Evolutionary conservation across 2,329 filamentous ascomycete species (phyloP).

Genomic region (Uncinocarpus reesii): DNA sequence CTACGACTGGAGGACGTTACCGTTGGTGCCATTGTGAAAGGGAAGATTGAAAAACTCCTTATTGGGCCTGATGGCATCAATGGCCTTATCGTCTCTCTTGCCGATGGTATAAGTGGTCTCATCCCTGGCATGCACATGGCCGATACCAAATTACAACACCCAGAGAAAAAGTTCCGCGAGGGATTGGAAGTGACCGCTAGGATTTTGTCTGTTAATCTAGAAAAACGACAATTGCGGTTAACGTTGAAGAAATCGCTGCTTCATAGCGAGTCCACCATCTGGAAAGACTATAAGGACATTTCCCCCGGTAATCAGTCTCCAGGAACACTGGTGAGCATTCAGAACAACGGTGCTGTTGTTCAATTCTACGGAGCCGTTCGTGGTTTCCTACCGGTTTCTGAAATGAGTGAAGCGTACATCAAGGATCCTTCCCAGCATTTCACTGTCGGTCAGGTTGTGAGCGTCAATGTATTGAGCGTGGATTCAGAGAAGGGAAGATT

Average conservation of each 20-base stretch:
- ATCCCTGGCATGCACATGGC: conserved; percentile 82
- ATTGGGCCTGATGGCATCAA: conserved; percentile 67
- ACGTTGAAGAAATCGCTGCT: conserved; percentile 92
- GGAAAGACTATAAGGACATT: conserved; percentile 67
- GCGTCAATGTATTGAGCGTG: conserved; percentile 74
- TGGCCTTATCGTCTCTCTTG: conserved; percentile 71
- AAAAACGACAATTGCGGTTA: conserved; percentile 68
- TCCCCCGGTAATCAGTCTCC: conserved; percentile 65
- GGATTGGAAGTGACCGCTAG: conserved; percentile 74
- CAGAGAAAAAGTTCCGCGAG: conserved; percentile 91
- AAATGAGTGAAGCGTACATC: conserved; percentile 98
- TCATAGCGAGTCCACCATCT: conserved; percentile 72
- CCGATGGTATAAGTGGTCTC: conserved; percentile 79
- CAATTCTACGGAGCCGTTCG: conserved; percentile 80
- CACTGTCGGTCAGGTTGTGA: conserved; percentile 79
- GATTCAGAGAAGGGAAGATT: conserved; percentile 61
- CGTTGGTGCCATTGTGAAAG: conserved; percentile 68
- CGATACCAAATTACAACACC: conserved; percentile 77
- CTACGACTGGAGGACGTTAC: conserved; percentile 84
- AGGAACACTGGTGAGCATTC: conserved; percentile 76
- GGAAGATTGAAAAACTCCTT: conserved; percentile 73
- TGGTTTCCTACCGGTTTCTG: conserved; percentile 81
- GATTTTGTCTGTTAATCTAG: conserved; percentile 67
- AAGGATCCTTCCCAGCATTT: conserved; percentile 84
- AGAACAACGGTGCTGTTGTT: conserved; percentile 69